Evolutionary conservation across 2,329 filamentous ascomycete species (phyloP).

Genomic region (Fusarium staphyleae): DNA sequence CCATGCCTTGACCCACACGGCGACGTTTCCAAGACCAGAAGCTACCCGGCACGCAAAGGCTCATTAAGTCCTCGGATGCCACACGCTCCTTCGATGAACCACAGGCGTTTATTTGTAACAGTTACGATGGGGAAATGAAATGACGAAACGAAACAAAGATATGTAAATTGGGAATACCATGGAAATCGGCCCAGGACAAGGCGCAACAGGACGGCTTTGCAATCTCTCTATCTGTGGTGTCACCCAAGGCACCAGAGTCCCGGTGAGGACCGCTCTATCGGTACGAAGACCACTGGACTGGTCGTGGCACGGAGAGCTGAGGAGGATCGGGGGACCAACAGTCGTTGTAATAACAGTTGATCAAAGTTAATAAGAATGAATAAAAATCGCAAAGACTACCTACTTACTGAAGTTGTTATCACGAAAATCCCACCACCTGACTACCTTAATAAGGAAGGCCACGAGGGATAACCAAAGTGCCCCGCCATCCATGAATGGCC

Average conservation of each 20-base stretch:
- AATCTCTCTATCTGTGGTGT: conserved; percentile 22
- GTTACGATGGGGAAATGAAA: conserved; percentile 23
- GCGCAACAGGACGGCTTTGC: conserved; percentile 32
- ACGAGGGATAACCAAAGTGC: neutral
- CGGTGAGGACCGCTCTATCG: conserved; percentile 27
- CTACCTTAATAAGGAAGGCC: neutral
- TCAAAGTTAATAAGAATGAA: conserved; percentile 6
- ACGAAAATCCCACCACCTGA: neutral
- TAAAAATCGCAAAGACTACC: neutral
- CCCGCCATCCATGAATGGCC: conserved; percentile 3
- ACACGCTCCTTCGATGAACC: neutral
- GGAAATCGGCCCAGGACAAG: conserved; percentile 19
- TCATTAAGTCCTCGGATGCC: conserved; percentile 16
- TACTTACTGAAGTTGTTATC: neutral
- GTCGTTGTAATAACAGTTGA: conserved; percentile 18
- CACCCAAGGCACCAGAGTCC: conserved; percentile 26
- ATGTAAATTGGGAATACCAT: conserved; percentile 23
- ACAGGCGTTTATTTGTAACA: conserved; percentile 26
- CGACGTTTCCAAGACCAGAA: conserved; percentile 23
- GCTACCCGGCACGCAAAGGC: conserved; percentile 20
- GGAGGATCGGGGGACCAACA: conserved; percentile 9
- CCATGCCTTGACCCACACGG: conserved; percentile 28
- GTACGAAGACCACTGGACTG: conserved; percentile 26
- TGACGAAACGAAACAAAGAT: conserved; percentile 21
- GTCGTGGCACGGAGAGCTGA: conserved; percentile 23